Base-by-base conservation (phyloP, 2,329 filamentous ascomycete genomes). In the Beauveria caledonica region DNA sequence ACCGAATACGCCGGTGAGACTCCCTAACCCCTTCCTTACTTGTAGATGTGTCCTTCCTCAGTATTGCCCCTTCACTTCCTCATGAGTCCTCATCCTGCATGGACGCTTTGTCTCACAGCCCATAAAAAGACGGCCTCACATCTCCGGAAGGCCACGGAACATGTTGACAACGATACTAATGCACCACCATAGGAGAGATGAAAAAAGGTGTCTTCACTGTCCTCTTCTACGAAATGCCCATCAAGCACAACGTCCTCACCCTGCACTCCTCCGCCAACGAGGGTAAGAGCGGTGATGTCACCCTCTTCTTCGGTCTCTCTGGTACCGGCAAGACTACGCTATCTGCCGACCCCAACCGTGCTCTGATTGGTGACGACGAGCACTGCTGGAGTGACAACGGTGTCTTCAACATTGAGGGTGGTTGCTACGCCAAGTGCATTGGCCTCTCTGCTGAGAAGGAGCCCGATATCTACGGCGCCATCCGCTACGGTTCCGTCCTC, bases 201-300 rank as follows among this genome's bases (percentile, higher is more conserved):
- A 96, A 96, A 82, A 96, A 96, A 83, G 92, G 94, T 69, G 85
- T 99, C 76, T 99, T 99, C 84, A 99, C 94, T 52, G 92, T 99
- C 55, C 87, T 99, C 74, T 99, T 96, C 85, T 99, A 97, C 82
- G 94, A 99, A 83, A 99, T 97, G 92, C 94, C 94, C 63, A 90
- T 99, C 74, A 97, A 97, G 86, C 94, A 99, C 86, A 95, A 97
- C 77, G 93, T 99, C 69, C 81, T 99, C 67, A 99, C 94, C 45
- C 87, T 99, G 60, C 94, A 99, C 84, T 99, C 94, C 17, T 99
- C 94, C 9, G 94, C 94, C 72, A 99, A 99, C 79, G 90, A 99
- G 85, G 94, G 94, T 70, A 84, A 89, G 82, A 79, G 90, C 65
- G 94, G 94, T 66, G 94, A 99, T 72, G 94, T 99, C 62, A 97